Conservation (phyloP, 768 basidiomycete genomes). For the Glaciozyma martinii region DNA sequence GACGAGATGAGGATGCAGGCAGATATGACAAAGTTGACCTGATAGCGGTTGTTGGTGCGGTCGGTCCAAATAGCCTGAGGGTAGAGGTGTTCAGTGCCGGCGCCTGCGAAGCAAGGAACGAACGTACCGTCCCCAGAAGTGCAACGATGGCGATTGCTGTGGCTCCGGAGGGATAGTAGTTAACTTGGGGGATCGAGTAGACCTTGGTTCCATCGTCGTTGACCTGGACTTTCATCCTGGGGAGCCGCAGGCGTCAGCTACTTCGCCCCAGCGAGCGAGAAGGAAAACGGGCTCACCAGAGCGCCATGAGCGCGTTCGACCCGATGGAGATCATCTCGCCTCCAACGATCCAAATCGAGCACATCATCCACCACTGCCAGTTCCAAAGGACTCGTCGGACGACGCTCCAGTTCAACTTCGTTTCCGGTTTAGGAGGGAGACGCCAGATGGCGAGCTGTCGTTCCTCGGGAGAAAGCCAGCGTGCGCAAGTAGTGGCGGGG, state of each 20-base stretch:
- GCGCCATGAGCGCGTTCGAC: constrained; percentile 10
- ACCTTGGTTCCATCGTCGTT: constrained; percentile 31
- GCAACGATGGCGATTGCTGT: constrained; percentile 33
- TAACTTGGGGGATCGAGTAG: constrained; percentile 23
- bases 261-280: no score
- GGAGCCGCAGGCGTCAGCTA: neutral
- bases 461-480: constrained; percentile 53
- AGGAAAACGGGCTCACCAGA: neutral
- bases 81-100: no score
- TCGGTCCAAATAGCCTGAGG: constrained; percentile 53
- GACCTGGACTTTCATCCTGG: constrained; percentile 23
- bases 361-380: constrained; percentile 15
- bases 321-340: constrained; percentile 16
- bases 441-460: constrained; percentile 29
- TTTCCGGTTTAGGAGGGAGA: constrained; percentile 19
- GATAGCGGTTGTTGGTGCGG: constrained; percentile 48
- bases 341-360: neutral
- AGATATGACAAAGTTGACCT: constrained; percentile 57
- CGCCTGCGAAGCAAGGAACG: no score
- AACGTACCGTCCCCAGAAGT: neutral
- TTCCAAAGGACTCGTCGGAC: constrained; percentile 18
- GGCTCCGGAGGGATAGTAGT: constrained; percentile 34
- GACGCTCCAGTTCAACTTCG: constrained; percentile 11
- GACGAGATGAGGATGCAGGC: constrained; percentile 57
- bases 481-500: constrained; percentile 55